These are phyloP conservation scores for Rickenella mellea DNA, from an alignment of 768 basidiomycete genomes.

Conservation along the genomic window DNA sequence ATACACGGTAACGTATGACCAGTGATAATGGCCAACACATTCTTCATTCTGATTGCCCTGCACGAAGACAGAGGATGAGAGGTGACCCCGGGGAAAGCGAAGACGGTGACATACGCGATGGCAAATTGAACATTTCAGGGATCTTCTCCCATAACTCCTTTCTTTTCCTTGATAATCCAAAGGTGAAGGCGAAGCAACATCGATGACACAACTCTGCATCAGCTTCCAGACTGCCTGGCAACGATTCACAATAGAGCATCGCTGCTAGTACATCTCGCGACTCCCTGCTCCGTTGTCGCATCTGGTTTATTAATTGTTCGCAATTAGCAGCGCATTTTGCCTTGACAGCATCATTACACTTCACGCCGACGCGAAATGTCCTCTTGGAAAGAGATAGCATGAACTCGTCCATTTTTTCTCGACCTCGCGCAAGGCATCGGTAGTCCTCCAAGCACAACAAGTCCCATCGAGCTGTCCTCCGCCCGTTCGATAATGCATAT, in stretches of 20 bases:
- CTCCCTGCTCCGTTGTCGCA: neutral
- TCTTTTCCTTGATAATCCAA: neutral
- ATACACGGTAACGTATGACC: too few species aligned
- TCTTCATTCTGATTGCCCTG: too few species aligned
- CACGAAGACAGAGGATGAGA: too few species aligned
- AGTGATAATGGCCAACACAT: too few species aligned
- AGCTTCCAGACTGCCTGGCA: neutral
- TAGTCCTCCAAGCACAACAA: slow-evolving; percentile 8
- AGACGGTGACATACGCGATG: too few species aligned
- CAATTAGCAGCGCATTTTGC: too few species aligned
- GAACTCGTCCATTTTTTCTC: slow-evolving; percentile 3
- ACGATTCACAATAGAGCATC: neutral
- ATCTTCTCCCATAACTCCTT: neutral
- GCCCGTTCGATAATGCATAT: slow-evolving; percentile 1
- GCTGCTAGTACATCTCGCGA: neutral
- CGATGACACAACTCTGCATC: neutral
- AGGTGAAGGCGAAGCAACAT: neutral
- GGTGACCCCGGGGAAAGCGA: too few species aligned
- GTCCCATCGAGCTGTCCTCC: slow-evolving; percentile 4
- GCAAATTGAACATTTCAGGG: neutral
- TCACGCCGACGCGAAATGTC: too few species aligned
- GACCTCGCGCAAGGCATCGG: slow-evolving; percentile 13
- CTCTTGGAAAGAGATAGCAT: slow-evolving; percentile 6
- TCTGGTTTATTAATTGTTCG: neutral
- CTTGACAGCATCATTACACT: too few species aligned